A percentile compares a stretch with the other conserved stretches of the same genome.
Conservation (phyloP, 805 yeast species). For the Teunomyces lycoperdinae region DNA sequence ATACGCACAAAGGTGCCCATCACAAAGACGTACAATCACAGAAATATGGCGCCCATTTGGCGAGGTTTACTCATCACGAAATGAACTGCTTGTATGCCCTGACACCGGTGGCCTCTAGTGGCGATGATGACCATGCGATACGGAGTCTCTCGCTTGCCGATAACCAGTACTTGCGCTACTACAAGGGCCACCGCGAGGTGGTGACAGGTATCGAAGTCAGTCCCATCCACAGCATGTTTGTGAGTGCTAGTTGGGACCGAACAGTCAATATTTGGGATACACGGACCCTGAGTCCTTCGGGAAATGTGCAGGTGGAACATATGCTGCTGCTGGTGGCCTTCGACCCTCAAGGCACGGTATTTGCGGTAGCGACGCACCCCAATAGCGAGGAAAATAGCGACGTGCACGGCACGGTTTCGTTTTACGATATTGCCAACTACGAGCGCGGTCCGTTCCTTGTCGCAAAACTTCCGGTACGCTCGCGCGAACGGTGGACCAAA, state of each 20-base stretch:
- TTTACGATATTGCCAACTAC: slow-evolving; percentile 61
- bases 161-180: slow-evolving; percentile 79
- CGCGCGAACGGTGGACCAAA: slow-evolving; percentile 50
- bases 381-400: not conserved
- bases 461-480: slow-evolving; percentile 14
- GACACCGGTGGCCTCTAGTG: slow-evolving; percentile 41
- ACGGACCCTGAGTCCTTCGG: slow-evolving; percentile 62
- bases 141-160: slow-evolving; percentile 75
- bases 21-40: slow-evolving; percentile 71
- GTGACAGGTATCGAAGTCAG: slow-evolving; percentile 72
- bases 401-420: slow-evolving; percentile 26
- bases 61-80: slow-evolving; percentile 75
- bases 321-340: slow-evolving; percentile 57
- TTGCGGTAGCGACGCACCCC: slow-evolving; percentile 52
- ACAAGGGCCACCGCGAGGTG: slow-evolving; percentile 78
- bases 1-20: slow-evolving; percentile 64
- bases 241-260: slow-evolving; percentile 71
- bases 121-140: slow-evolving; percentile 63
- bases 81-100: slow-evolving; percentile 78
- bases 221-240: slow-evolving; percentile 62
- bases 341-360: slow-evolving; percentile 82
- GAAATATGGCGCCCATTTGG: slow-evolving; percentile 89
- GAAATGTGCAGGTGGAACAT: slow-evolving; percentile 49
- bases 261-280: slow-evolving; percentile 89
- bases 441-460: slow-evolving; percentile 55